Base-by-base conservation (phyloP, 1,139 yeast genomes). In the Suhomyces terraborum region DNA sequence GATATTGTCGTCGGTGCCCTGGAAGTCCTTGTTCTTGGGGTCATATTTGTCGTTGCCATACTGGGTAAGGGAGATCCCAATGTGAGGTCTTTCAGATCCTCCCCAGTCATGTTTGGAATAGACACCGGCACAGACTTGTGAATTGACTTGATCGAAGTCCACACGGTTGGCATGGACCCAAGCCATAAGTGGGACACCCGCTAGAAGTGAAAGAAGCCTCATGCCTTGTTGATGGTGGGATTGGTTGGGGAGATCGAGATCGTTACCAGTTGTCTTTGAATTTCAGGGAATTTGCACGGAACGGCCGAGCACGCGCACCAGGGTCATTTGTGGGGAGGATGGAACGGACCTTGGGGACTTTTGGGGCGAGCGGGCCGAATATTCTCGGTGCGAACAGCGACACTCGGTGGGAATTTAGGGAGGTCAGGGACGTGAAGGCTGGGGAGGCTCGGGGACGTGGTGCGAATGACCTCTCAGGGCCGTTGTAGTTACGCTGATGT, bases 41-140 rank as follows among this genome's bases (percentile, higher is more conserved):
- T 68, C 66, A 31, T 66, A 64, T 31, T 67, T 63, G 38, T 71
- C 65, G 43, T 57, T 54, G 28, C 64, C 68, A 43, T 54, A 70
- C 27, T 54, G 50, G 14, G 49, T 47, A 43, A 85, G 62, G 32
- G 70, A 68, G 38, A 84, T 67, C 8, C 73, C 70, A 42, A 85
- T 82, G 51, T 75, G 81, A 8, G 94, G 91, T 43, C 74, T 78
- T 9, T 66, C 61, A 27, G 77, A 73, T 31, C 98, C 98, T 36
- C 88, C 86, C 93, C 95, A 88, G 59, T 91, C 96, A 36, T 80
- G 74, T 54, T 83, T 84, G 40, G 93, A 78, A 64, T 91, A 93
- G 79, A 93, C 82, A 29, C 98, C 98, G 8, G 91, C 77, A 62
- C 98, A 93, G 21, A 80, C 80, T 56, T 87, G 94, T 16, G 84